Evolutionary conservation across 179 eudicot genomes (phyloP).

Genomic region (Camellia oleifera): DNA sequence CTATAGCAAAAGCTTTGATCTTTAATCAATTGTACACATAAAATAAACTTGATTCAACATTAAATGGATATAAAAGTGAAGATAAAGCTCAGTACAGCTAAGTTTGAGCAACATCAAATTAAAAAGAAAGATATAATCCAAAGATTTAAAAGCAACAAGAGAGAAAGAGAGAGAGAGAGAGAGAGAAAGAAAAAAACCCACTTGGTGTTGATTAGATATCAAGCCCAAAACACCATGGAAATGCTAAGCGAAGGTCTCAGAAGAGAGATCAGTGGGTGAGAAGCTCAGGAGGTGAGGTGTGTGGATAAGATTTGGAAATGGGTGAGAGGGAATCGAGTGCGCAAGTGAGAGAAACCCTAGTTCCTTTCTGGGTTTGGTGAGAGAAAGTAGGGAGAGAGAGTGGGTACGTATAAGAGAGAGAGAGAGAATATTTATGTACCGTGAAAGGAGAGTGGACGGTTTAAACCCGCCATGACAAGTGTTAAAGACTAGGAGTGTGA

Average conservation of each 20-base stretch:
- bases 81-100: neutral
- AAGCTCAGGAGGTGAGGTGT: neutral
- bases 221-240: conserved; percentile 4
- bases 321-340: conserved; percentile 18
- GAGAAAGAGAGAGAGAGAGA: neutral
- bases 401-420: neutral
- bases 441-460: conserved; percentile 12
- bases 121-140: neutral
- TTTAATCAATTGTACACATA: conserved; percentile 7
- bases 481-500: neutral
- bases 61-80: neutral
- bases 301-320: conserved; percentile 1
- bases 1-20: conserved; percentile 5
- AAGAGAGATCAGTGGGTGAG: neutral
- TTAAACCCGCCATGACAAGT: conserved; percentile 9
- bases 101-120: neutral
- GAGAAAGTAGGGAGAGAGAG: conserved; percentile 11
- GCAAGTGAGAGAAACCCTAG: conserved; percentile 16
- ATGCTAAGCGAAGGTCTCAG: conserved; percentile 1
- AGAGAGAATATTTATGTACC: neutral
- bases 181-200: conserved; percentile 10
- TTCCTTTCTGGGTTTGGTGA: conserved; percentile 5
- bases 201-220: conserved; percentile 1
- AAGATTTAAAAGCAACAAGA: neutral
- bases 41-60: conserved; percentile 12